These are phyloP conservation scores for Blastomyces silverae DNA, from an alignment of 2,329 filamentous ascomycete species.

Conservation along the genomic window DNA sequence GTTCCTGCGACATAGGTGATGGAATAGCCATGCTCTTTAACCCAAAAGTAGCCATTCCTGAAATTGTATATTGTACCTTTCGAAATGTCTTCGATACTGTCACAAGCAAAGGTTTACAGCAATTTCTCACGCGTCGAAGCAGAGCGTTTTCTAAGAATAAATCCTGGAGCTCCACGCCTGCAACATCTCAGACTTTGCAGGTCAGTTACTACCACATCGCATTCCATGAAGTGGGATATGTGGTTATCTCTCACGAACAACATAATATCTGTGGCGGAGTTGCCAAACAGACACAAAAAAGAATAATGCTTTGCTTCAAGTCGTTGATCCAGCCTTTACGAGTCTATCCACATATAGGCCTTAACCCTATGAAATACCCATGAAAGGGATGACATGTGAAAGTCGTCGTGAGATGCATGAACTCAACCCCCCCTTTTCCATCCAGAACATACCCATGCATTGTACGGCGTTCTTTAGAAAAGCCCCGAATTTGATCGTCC, in stretches of 20 bases:
- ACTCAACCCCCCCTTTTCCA: not conserved
- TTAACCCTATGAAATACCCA: not conserved
- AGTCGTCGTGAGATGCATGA: not conserved
- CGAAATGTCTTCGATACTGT: not conserved
- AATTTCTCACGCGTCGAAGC: not conserved
- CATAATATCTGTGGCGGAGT: constrained; percentile 7
- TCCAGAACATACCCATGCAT: not conserved
- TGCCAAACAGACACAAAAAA: not conserved
- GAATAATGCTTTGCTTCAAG: not conserved
- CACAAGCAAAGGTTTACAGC: not conserved
- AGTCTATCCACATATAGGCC: not conserved
- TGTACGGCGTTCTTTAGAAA: not conserved
- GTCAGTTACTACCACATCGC: not conserved
- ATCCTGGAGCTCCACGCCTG: not conserved
- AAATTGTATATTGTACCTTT: not conserved
- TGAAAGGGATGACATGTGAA: constrained; percentile 4
- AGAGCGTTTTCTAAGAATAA: constrained; percentile 1
- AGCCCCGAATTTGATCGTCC: not conserved
- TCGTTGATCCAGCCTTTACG: not conserved
- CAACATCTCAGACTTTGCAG: not conserved
- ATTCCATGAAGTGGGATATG: not conserved
- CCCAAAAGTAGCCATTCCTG: not conserved
- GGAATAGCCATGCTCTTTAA: not conserved
- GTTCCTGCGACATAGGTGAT: not conserved
- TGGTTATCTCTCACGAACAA: not conserved